Percentiles rank a stretch among this genome's conserved stretches.
Conservation (phyloP, 495 filamentous ascomycete species). For the Aspergillus conjunctus region DNA sequence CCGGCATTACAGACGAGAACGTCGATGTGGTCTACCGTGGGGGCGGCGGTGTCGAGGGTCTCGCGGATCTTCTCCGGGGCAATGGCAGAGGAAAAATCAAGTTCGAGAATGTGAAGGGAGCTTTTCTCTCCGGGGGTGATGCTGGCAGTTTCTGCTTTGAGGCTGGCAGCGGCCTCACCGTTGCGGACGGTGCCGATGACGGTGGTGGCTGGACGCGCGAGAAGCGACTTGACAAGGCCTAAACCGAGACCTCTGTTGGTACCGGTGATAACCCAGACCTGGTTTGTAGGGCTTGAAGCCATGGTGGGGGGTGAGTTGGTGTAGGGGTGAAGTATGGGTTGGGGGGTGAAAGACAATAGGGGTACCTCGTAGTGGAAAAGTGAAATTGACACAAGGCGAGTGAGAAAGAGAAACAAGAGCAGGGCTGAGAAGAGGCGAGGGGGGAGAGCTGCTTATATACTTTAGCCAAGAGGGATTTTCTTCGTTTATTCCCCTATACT, state of each 20-base stretch:
- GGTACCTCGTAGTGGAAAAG: too few relatives aligned
- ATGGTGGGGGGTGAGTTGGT: too few relatives aligned
- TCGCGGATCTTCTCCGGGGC: constrained; percentile 19
- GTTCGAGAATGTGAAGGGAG: constrained; percentile 42
- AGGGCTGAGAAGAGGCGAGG: too few relatives aligned
- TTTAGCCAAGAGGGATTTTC: too few relatives aligned
- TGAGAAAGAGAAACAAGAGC: too few relatives aligned
- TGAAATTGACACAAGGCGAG: too few relatives aligned
- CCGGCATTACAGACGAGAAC: constrained; percentile 57
- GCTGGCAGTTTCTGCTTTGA: constrained; percentile 16
- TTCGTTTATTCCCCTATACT: too few relatives aligned
- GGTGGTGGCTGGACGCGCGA: constrained; percentile 44
- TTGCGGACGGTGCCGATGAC: constrained; percentile 52
- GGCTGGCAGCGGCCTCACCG: constrained; percentile 21
- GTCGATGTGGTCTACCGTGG: constrained; percentile 41
- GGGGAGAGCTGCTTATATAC: too few relatives aligned
- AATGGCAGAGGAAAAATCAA: constrained; percentile 37
- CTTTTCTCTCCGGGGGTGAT: constrained; percentile 34
- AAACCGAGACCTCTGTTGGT: constrained; percentile 56
- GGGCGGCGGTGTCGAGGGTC: not conserved
- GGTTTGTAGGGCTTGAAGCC: not conserved
- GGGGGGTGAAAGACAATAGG: too few relatives aligned
- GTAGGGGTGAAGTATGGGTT: too few relatives aligned
- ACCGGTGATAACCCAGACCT: constrained; percentile 27
- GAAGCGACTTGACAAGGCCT: constrained; percentile 40